Evolutionary conservation across 1,284 basidiomycete genomes (phyloP).

Genomic region (Amylostereum chailletii): DNA sequence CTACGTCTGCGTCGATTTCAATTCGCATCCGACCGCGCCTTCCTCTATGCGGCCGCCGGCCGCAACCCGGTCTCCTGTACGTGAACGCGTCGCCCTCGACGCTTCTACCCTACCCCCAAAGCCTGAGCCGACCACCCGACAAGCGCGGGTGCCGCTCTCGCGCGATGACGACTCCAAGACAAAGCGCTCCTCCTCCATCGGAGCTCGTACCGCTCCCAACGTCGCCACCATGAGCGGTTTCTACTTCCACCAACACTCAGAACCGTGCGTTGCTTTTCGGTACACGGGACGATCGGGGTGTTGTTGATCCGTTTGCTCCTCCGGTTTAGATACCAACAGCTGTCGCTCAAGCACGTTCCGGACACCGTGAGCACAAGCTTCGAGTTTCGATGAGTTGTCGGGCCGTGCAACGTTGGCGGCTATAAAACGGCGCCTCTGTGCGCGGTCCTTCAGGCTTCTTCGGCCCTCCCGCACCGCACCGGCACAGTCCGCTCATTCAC

Average conservation of each 20-base stretch:
- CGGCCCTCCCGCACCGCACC: too few species aligned
- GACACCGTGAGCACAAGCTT: conserved; percentile 28
- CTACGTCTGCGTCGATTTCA: conserved; percentile 78
- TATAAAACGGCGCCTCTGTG: conserved; percentile 1
- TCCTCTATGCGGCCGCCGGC: conserved; percentile 17
- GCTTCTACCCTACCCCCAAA: conserved; percentile 14
- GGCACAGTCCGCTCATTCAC: too few species aligned
- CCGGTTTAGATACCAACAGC: conserved; percentile 29
- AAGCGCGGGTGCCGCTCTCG: conserved; percentile 19
- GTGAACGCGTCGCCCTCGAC: conserved; percentile 10
- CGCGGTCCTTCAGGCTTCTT: background rate
- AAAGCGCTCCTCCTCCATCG: conserved; percentile 10
- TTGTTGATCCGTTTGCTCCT: background rate
- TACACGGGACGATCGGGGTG: background rate
- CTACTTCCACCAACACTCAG: conserved; percentile 89
- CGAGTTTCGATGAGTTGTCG: conserved; percentile 29
- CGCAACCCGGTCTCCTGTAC: conserved; percentile 2
- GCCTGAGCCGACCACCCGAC: conserved; percentile 15
- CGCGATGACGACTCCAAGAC: conserved; percentile 14
- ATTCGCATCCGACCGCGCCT: conserved; percentile 38
- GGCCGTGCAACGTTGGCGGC: background rate
- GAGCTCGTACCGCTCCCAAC: conserved; percentile 17
- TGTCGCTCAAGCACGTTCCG: conserved; percentile 32
- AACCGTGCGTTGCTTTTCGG: conserved; percentile 50
- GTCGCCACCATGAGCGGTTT: conserved; percentile 80